Evolutionary conservation across 73 alveolate genomes (phyloP).

Genomic region (Paraurostyla sp.): DNA sequence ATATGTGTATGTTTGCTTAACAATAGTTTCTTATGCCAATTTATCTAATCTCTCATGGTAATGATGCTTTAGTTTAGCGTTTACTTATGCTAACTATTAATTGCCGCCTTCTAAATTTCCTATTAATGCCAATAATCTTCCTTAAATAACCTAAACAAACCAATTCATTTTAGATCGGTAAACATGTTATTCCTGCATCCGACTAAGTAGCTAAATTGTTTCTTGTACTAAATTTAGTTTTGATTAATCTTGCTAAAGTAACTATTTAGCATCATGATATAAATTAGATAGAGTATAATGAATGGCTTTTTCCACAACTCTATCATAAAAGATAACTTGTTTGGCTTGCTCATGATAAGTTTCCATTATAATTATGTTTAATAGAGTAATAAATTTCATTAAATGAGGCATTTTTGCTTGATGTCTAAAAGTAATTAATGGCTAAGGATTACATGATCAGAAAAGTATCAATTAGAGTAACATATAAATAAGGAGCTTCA

Average conservation of each 20-base stretch:
- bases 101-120: background rate
- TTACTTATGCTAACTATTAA: background rate
- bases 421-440: background rate
- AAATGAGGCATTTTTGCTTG: background rate
- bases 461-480: background rate
- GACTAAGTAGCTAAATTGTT: background rate
- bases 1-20: background rate
- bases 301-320: constrained; percentile 23
- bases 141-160: background rate
- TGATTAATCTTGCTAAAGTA: background rate
- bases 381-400: background rate
- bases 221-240: background rate
- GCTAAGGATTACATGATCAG: background rate
- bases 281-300: background rate
- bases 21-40: background rate
- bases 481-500: background rate
- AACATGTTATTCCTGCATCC: background rate
- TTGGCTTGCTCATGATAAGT: background rate
- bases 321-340: background rate
- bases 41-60: background rate
- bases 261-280: background rate
- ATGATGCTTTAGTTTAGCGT: background rate
- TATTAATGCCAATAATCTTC: background rate
- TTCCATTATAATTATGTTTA: background rate
- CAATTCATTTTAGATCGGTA: background rate